Evolutionary conservation across 2,329 filamentous ascomycete genomes (phyloP).

Genomic region (Aspergillus sp.): DNA sequence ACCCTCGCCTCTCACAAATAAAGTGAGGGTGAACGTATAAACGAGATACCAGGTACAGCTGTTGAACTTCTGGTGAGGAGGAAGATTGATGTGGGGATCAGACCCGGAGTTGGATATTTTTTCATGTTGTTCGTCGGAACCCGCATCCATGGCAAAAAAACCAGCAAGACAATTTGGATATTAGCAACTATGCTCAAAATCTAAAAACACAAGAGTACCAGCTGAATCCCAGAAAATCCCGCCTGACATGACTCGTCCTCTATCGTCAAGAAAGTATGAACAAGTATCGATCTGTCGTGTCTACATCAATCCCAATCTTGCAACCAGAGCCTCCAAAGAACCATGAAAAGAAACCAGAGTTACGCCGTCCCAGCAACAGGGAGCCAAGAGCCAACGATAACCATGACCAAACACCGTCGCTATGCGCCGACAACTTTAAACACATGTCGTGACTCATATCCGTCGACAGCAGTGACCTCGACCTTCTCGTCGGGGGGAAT

Average conservation of each 20-base stretch:
- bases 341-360: constrained; percentile 16
- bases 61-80: neutral
- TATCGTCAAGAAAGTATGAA: neutral
- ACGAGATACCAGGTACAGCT: too few species aligned
- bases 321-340: constrained; percentile 4
- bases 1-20: neutral
- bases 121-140: constrained; percentile 3
- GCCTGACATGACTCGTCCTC: neutral
- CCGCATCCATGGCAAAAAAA: neutral
- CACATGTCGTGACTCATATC: constrained; percentile 44
- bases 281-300: neutral
- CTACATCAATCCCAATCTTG: constrained; percentile 3
- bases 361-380: constrained; percentile 28
- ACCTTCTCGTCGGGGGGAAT: constrained; percentile 66
- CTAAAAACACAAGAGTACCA: too few species aligned
- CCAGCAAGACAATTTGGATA: neutral
- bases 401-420: constrained; percentile 32
- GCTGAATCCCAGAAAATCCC: neutral
- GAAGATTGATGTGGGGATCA: neutral
- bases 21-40: too few species aligned
- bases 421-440: constrained; percentile 43
- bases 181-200: too few species aligned
- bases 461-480: constrained; percentile 53
- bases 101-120: neutral
- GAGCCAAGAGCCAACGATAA: constrained; percentile 16